Base-by-base conservation (phyloP, 306 rosid species). In the Trichosanthes cucumerina region DNA sequence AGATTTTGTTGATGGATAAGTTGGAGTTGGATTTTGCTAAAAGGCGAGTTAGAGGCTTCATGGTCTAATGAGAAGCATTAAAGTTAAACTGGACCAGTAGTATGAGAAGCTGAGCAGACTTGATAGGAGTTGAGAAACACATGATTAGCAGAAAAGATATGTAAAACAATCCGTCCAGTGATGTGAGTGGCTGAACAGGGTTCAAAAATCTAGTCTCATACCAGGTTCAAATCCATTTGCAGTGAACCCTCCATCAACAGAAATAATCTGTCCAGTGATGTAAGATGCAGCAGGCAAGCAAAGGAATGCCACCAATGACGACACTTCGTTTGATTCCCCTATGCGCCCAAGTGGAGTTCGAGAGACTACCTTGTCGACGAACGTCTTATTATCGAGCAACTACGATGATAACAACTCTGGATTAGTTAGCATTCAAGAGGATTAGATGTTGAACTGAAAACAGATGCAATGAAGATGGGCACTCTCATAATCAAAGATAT, bases 221-320 rank as follows among this genome's bases (percentile, higher is more conserved):
- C 63, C 80, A 70, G 89, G 83, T 33, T 78, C 81, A 84, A 93
- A 91, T 21, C 92, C 88, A 86, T 90, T 85, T 10, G 54, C 96
- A 64, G 90, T 88, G 54, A 86, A 78, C 52, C 97, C 97, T 79
- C 98, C 97, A 80, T 93, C 97, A 50, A 93, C 97, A 56, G 88
- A 81, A 57, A 93, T 75, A 70, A 87, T 62, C 80, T 93, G 97
- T 52, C 97, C 96, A 43, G 92, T 91, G 79, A 93, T 91, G 84
- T 93, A 93, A 68, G 98, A 90, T 13, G 98, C 93, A 19, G 97
- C 91, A 4, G 97, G 97, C 16, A 93, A 84, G 81, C 93, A 93
- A 74, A 93, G 97, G 82, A 86, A 91, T 44, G 89, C 80, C n/a
- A 90, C 98, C 92, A 93, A 73, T 16, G 97, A 86, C 16, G 98